Evolutionary conservation across 768 basidiomycete species (phyloP).

Genomic region (Lyophyllum atratum): DNA sequence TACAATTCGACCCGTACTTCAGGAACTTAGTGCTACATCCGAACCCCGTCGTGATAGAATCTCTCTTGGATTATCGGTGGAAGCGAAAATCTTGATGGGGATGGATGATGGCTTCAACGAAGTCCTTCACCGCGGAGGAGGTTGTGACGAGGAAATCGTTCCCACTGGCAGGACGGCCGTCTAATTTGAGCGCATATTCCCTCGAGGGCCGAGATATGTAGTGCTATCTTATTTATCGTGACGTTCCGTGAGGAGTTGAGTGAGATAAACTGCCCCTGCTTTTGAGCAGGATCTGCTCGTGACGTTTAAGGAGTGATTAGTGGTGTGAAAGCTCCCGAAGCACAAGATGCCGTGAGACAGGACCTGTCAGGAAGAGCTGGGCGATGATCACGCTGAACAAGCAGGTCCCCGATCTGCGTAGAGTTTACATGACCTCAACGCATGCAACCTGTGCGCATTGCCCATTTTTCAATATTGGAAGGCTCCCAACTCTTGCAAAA

Average conservation of each 20-base stretch:
- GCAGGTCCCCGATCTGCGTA: not conserved
- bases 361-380: not conserved
- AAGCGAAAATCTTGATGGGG: not conserved
- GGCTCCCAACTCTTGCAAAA: too few species aligned
- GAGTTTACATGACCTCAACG: too few species aligned
- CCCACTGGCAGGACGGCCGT: not conserved
- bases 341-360: slow-evolving; percentile 1
- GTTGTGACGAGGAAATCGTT: not conserved
- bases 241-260: slow-evolving; percentile 5
- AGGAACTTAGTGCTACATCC: not conserved
- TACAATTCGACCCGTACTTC: not conserved
- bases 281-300: not conserved
- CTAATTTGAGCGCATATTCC: not conserved
- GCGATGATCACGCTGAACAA: not conserved
- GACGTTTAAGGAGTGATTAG: not conserved
- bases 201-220: not conserved
- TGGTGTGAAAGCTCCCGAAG: not conserved
- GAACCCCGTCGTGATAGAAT: not conserved
- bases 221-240: not conserved
- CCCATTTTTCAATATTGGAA: too few species aligned
- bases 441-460: too few species aligned
- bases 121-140: not conserved
- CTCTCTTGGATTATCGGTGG: not conserved
- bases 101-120: not conserved
- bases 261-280: not conserved